A percentile compares a stretch with the other conserved stretches of the same genome.
These are phyloP conservation scores for Hymenoscyphus albidus DNA, from an alignment of 2,329 filamentous ascomycete species.

Conservation along the genomic window DNA sequence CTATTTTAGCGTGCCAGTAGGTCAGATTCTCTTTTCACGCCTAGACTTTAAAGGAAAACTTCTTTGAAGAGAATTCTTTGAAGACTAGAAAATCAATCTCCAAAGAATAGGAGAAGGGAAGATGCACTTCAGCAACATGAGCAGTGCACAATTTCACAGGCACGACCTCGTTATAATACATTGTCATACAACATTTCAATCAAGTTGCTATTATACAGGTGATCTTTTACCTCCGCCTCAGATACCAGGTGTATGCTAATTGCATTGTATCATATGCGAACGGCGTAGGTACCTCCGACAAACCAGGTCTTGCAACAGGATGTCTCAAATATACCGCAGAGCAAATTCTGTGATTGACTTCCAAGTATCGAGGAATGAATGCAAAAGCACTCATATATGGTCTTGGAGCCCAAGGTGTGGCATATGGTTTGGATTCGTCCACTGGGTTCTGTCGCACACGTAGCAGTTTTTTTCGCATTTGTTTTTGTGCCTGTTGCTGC, in stretches of 20 bases:
- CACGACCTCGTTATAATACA: slow-evolving; percentile 12
- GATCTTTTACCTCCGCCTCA: slow-evolving; percentile 43
- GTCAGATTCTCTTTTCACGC: too few species aligned
- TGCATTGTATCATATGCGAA: slow-evolving; percentile 68
- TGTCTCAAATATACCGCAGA: slow-evolving; percentile 92
- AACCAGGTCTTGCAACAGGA: slow-evolving; percentile 79
- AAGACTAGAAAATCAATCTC: too few species aligned
- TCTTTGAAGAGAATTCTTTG: too few species aligned
- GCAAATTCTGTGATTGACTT: slow-evolving; percentile 97
- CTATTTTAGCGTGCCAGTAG: too few species aligned
- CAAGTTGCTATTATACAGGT: slow-evolving; percentile 8
- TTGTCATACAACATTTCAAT: slow-evolving; percentile 9
- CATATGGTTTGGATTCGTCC: slow-evolving; percentile 77
- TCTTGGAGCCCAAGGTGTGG: slow-evolving; percentile 84
- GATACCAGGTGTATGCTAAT: slow-evolving; percentile 90
- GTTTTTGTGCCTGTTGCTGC: slow-evolving; percentile 36
- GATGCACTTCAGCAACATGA: not conserved
- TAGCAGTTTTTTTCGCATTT: slow-evolving; percentile 14
- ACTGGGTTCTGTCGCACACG: slow-evolving; percentile 66
- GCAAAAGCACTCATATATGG: slow-evolving; percentile 88
- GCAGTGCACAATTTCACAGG: slow-evolving; percentile 9
- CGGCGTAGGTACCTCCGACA: slow-evolving; percentile 80
- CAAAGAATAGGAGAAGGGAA: not conserved
- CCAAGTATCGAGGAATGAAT: slow-evolving; percentile 90
- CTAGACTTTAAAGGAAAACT: too few species aligned